Conservation (phyloP, 495 filamentous ascomycete species). For the Aspergillus steynii region DNA sequence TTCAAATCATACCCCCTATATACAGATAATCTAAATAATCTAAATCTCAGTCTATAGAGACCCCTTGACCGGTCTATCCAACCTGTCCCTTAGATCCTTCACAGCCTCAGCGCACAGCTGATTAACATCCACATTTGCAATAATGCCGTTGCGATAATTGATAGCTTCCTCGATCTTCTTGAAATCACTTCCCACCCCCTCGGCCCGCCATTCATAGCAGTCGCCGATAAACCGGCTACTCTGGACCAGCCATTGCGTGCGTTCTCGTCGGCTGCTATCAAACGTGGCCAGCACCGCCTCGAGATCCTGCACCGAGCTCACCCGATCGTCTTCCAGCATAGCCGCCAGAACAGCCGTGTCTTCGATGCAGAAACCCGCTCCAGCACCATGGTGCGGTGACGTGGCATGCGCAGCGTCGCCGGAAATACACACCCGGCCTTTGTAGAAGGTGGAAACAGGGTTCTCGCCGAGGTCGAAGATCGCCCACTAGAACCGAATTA, state of each 20-base stretch:
- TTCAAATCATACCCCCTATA: neutral
- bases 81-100: constrained; percentile 10
- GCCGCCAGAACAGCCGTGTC: constrained; percentile 49
- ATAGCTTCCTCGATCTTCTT: constrained; percentile 30
- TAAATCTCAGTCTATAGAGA: constrained; percentile 8
- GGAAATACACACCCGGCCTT: constrained; percentile 43
- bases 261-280: constrained; percentile 23
- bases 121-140: constrained; percentile 23
- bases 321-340: constrained; percentile 29
- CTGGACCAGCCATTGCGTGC: constrained; percentile 35
- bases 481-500: constrained; percentile 44
- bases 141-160: constrained; percentile 24
- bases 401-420: constrained; percentile 54
- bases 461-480: constrained; percentile 56
- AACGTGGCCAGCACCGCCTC: constrained; percentile 22
- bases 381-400: constrained; percentile 53
- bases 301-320: constrained; percentile 17
- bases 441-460: constrained; percentile 41
- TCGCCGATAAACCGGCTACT: constrained; percentile 35
- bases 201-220: constrained; percentile 28
- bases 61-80: constrained; percentile 10
- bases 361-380: constrained; percentile 58
- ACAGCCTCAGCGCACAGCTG: constrained; percentile 21
- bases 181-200: constrained; percentile 21
- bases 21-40: neutral